Evolutionary conservation across 2,329 filamentous ascomycete genomes (phyloP), one percentile per base, ranked within the genome.

Genomic region (Sporothrix sp.): DNA sequence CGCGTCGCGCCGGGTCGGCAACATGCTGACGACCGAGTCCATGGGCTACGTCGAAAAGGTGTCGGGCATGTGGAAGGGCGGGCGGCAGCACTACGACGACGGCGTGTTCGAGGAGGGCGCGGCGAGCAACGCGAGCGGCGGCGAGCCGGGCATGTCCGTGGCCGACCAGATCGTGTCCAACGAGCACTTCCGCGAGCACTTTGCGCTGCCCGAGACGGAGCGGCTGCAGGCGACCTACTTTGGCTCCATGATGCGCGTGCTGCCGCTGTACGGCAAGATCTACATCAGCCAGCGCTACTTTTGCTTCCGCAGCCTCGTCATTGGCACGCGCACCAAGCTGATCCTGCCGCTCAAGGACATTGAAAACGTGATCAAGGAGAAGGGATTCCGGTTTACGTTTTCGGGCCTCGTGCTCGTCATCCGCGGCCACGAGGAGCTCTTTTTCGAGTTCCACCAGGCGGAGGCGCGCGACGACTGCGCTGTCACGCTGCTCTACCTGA

Each of bases 41-140:
- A 95, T 95, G 82, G 89, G 88, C 2, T 97, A 97, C 62, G 84
- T 95, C 28, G 90, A 94, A 62, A 97, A 96, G 65, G 90, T 97
- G 0, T 95, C 91, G 0, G 91, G 89, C 33, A 97, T 97, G 86
- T 93, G 93, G 81, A 87, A 89, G 58, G 93, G 93, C 30, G 87
- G 87, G 11, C 83, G 84, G 59, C 89, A 84, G 60, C 91, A 97
- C 66, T 98, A 97, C 60, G 82, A 84, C 45, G 85, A 79, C 38
- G 73, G 73, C 2, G 65, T 36, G 4, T 33, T 69, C 76, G 37
- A 70, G 68, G 76, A 81, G 39, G 76, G 80, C 14, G 25, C 10
- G 5, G 5, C 6, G 25, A 5, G 25, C 6, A 5, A 28, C 10
- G 25, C 73, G 78, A n/a, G 62, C 66, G 20, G 71, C 25, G 66